A percentile compares a stretch with the other conserved stretches of the same genome.
phyloP scores from a whole-genome alignment of 2,329 filamentous ascomycete species.

The Bipolaris oryzae region DNA sequence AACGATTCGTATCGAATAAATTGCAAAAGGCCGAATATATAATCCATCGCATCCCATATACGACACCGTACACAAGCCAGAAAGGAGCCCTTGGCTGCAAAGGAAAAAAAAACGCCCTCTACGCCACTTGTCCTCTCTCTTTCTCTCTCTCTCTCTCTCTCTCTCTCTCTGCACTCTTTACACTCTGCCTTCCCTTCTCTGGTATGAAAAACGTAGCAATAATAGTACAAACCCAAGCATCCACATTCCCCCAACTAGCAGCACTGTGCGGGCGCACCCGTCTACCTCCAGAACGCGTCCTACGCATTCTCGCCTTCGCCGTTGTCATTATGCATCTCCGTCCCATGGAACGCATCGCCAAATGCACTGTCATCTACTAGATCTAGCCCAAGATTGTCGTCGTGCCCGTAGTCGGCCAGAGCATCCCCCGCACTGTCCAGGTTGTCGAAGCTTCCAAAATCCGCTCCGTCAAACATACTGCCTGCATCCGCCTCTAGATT shows the following conservation, averaged over 20 bases:
- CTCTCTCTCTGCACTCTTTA: background rate
- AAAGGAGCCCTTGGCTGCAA: background rate
- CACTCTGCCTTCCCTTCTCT: background rate
- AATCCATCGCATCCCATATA: too few species aligned
- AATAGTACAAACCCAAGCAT: constrained; percentile 8
- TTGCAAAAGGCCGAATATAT: too few species aligned
- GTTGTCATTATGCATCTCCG: constrained; percentile 43
- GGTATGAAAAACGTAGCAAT: constrained; percentile 9
- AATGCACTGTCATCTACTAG: constrained; percentile 49
- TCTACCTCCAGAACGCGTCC: constrained; percentile 7
- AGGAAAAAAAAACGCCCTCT: background rate
- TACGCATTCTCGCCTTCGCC: constrained; percentile 38
- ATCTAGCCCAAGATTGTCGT: constrained; percentile 47
- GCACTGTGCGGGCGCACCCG: background rate
- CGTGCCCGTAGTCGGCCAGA: constrained; percentile 46
- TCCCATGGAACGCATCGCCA: constrained; percentile 50
- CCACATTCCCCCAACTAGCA: background rate
- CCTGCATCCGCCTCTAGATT: constrained; percentile 39
- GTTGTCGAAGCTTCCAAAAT: constrained; percentile 47
- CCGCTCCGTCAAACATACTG: constrained; percentile 47
- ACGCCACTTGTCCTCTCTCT: constrained; percentile 1
- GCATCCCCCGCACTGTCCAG: constrained; percentile 50
- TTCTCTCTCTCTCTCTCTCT: constrained; percentile 4
- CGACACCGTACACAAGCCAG: background rate
- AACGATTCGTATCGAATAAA: too few species aligned